Conservation (phyloP, 2,329 filamentous ascomycete genomes). For the Trichoderma afroharzianum region DNA sequence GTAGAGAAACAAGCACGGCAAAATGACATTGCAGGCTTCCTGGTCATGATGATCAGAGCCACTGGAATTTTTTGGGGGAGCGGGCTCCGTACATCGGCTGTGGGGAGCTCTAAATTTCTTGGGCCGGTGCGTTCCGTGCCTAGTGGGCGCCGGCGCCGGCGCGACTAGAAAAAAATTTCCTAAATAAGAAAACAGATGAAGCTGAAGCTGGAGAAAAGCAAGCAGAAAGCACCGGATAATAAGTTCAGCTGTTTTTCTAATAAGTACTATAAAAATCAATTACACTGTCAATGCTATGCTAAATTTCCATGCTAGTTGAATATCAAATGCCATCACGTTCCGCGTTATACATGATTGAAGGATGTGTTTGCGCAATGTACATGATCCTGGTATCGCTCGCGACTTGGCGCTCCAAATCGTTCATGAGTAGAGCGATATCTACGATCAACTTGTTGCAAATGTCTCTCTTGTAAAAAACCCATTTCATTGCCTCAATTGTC, state of each 20-base stretch:
- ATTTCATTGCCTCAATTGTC: not conserved
- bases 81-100: not conserved
- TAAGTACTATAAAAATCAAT: not conserved
- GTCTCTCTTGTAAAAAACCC: not conserved
- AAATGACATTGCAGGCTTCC: too few species aligned
- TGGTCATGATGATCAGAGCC: too few species aligned
- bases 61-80: not conserved
- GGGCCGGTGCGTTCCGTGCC: not conserved
- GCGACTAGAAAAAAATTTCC: not conserved
- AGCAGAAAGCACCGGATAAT: not conserved
- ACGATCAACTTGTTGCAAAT: not conserved
- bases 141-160: not conserved
- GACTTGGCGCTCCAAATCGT: not conserved
- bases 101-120: not conserved
- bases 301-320: not conserved
- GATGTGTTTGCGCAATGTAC: not conserved
- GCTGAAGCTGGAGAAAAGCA: not conserved
- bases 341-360: not conserved
- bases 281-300: not conserved
- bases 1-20: too few species aligned
- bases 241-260: not conserved
- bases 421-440: not conserved
- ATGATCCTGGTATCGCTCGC: not conserved
- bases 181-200: not conserved
- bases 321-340: not conserved